Evolutionary conservation across 306 rosid species (phyloP).

Genomic region (Fragaria ananassa): DNA sequence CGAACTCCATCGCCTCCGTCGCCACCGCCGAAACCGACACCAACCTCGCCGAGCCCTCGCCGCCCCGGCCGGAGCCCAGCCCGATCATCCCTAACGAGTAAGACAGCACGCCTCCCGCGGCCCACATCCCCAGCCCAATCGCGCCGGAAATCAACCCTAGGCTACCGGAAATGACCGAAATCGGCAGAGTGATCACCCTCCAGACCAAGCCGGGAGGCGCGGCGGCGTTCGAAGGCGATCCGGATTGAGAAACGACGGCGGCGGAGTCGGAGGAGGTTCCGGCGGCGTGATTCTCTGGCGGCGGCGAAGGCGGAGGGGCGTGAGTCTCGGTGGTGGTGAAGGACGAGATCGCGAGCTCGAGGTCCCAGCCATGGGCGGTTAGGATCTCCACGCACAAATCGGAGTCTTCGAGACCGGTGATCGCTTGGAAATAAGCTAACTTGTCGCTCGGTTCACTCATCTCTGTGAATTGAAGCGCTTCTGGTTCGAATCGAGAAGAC

Average conservation of each 20-base stretch:
- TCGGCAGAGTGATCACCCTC: constrained; percentile 72
- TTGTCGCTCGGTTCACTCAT: constrained; percentile 81
- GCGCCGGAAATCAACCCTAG: constrained; percentile 80
- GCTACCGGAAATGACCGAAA: constrained; percentile 78
- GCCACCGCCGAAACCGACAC: constrained; percentile 62
- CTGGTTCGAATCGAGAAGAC: constrained; percentile 4
- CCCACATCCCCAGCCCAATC: constrained; percentile 85
- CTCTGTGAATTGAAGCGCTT: constrained; percentile 6
- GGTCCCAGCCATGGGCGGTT: constrained; percentile 91
- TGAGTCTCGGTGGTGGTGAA: constrained; percentile 40
- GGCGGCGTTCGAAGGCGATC: constrained; percentile 25
- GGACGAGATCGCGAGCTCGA: constrained; percentile 88
- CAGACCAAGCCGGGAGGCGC: constrained; percentile 66
- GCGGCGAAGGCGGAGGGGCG: not conserved
- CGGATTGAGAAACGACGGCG: constrained; percentile 14
- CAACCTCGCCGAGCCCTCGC: constrained; percentile 36
- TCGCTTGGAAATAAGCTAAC: constrained; percentile 77
- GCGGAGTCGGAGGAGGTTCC: constrained; percentile 13
- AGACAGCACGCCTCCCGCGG: constrained; percentile 88
- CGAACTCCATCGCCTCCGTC: constrained; percentile 65
- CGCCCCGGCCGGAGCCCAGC: constrained; percentile 37
- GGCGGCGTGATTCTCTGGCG: constrained; percentile 8
- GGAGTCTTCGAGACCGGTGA: constrained; percentile 83
- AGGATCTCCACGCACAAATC: constrained; percentile 87
- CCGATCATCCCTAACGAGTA: constrained; percentile 84